Conservation (phyloP, 2,329 filamentous ascomycete genomes). For the Penicillium sp. region DNA sequence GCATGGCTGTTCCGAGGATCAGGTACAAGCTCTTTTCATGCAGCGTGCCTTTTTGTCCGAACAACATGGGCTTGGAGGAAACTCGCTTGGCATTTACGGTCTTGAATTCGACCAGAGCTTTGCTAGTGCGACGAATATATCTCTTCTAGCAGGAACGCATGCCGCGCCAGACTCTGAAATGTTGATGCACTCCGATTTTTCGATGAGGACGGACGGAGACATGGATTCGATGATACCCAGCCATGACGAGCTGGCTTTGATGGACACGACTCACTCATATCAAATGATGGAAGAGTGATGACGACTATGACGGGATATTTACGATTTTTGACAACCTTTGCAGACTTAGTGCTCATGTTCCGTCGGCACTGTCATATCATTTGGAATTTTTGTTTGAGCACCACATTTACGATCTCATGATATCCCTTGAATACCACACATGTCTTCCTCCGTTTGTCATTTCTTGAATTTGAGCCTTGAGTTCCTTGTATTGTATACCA, state of each 20-base stretch:
- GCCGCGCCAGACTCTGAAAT: background rate
- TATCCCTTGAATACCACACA: background rate
- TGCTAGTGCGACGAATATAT: background rate
- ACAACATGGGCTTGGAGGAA: constrained; percentile 28
- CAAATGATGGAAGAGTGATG: constrained; percentile 32
- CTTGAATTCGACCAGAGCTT: constrained; percentile 36
- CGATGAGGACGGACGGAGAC: constrained; percentile 11
- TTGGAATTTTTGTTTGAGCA: background rate
- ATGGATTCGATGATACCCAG: constrained; percentile 35
- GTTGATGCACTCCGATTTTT: background rate
- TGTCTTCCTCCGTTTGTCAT: background rate
- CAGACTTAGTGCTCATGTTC: background rate
- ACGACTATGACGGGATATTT: background rate
- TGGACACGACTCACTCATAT: constrained; percentile 42
- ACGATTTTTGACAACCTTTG: background rate
- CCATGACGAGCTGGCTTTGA: constrained; percentile 38
- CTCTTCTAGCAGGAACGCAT: background rate
- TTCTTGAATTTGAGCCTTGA: background rate
- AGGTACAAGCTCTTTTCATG: constrained; percentile 47
- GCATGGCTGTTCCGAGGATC: constrained; percentile 45
- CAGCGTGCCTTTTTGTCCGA: constrained; percentile 44
- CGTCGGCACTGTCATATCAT: background rate
- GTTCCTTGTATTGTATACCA: background rate
- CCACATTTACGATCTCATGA: constrained; percentile 4
- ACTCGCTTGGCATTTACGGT: constrained; percentile 43